Percentiles rank a stretch among this genome's conserved stretches.
Conservation (phyloP, 2,329 filamentous ascomycete genomes). For the Coniochaeta sp. region DNA sequence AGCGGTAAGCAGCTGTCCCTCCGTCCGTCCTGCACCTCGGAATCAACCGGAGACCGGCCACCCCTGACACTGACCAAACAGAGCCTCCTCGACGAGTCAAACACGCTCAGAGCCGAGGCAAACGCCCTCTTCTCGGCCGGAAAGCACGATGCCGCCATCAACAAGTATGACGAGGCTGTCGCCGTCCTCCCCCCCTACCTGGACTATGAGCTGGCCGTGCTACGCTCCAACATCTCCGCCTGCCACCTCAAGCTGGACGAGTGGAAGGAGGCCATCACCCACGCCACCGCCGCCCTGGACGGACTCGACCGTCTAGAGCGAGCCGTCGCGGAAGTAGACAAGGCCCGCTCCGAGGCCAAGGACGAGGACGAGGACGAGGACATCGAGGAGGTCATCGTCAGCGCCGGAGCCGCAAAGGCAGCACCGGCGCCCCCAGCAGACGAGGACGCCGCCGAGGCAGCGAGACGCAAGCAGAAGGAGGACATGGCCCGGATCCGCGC, state of each 20-base stretch:
- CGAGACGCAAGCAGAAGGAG: conserved; percentile 32
- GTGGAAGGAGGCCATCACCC: conserved; percentile 75
- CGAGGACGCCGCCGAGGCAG: conserved; percentile 19
- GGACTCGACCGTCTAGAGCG: conserved; percentile 56
- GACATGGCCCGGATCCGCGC: conserved; percentile 71
- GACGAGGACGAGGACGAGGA: conserved; percentile 31
- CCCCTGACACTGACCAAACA: conserved; percentile 20
- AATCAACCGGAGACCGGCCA: background rate
- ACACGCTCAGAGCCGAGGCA: conserved; percentile 64
- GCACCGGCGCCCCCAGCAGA: conserved; percentile 26
- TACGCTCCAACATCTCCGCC: conserved; percentile 83
- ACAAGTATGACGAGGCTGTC: conserved; percentile 75
- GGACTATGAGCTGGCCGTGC: conserved; percentile 79
- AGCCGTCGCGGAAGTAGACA: conserved; percentile 36
- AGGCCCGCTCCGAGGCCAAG: conserved; percentile 33
- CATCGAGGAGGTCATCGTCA: conserved; percentile 52
- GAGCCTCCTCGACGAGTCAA: conserved; percentile 64
- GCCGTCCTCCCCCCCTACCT: conserved; percentile 75
- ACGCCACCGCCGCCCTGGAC: conserved; percentile 66
- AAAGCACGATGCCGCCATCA: conserved; percentile 70
- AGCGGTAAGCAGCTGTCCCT: conserved; percentile 32
- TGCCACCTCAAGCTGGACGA: conserved; percentile 79
- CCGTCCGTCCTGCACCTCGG: background rate
- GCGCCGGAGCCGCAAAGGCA: conserved; percentile 46
- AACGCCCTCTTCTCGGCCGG: conserved; percentile 71